Evolutionary conservation across 2,329 filamentous ascomycete species (phyloP).

Genomic region (Neofusicoccum cordaticola): DNA sequence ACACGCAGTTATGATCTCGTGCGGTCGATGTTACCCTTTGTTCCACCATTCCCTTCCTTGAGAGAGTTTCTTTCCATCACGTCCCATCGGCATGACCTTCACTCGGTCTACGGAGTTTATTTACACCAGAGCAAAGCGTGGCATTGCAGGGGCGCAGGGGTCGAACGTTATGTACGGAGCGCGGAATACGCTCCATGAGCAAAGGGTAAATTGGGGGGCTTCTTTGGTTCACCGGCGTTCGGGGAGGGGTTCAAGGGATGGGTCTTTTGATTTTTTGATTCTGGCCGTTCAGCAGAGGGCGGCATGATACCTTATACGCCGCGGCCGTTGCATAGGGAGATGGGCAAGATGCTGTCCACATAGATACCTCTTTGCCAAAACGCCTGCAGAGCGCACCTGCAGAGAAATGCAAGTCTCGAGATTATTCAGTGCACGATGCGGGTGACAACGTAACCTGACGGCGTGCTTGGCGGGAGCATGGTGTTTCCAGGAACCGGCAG

Average conservation of each 20-base stretch:
- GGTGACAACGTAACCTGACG: too few species aligned
- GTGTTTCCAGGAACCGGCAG: not conserved
- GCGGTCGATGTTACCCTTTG: not conserved
- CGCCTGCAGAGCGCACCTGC: not conserved
- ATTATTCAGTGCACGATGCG: not conserved
- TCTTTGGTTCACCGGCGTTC: not conserved
- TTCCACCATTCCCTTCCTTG: not conserved
- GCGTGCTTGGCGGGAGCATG: not conserved
- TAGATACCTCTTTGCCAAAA: not conserved
- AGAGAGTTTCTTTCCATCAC: not conserved
- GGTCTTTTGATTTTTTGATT: not conserved
- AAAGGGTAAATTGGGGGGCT: not conserved
- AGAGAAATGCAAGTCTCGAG: not conserved
- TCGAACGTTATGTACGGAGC: not conserved
- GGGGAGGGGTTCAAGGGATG: not conserved
- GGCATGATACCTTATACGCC: conserved; percentile 11
- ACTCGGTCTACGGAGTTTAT: not conserved
- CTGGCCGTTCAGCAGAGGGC: not conserved
- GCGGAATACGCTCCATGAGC: not conserved
- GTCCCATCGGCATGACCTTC: not conserved
- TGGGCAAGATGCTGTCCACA: not conserved
- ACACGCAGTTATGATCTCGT: conserved; percentile 65
- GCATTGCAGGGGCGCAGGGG: conserved; percentile 10
- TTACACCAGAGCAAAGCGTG: not conserved
- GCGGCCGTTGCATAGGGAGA: not conserved